These are phyloP conservation scores for Turnera subulata DNA, from an alignment of 345 rosid species.

Conservation along the genomic window DNA sequence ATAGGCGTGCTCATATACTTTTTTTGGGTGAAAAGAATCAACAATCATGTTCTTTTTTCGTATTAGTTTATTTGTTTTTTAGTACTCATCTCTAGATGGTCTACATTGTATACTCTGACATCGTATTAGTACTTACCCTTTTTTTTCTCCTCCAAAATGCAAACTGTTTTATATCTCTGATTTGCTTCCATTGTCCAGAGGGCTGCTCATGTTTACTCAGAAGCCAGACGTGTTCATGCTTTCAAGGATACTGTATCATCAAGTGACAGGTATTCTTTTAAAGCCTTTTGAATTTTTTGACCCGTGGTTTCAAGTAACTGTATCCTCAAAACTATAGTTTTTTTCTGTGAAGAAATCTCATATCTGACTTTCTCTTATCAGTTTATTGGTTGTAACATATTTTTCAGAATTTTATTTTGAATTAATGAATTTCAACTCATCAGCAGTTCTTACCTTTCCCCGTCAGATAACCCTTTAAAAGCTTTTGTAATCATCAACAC, in stretches of 20 bases:
- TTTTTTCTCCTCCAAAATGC: not conserved
- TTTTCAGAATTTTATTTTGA: too few relatives aligned
- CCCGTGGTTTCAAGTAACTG: not conserved
- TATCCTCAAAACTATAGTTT: too few relatives aligned
- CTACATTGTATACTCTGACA: not conserved
- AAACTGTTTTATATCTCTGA: not conserved
- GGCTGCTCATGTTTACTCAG: conserved; percentile 88
- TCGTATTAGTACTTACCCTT: not conserved
- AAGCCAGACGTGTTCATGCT: conserved; percentile 78
- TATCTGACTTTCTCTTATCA: too few relatives aligned
- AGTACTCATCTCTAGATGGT: not conserved
- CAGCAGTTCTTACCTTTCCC: too few relatives aligned
- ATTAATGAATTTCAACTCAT: too few relatives aligned
- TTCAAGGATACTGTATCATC: conserved; percentile 82
- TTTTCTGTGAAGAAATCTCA: too few relatives aligned
- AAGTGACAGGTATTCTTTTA: conserved; percentile 41
- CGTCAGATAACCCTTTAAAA: too few relatives aligned
- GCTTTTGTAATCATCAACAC: too few relatives aligned
- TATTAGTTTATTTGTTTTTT: not conserved
- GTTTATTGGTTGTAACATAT: too few relatives aligned
- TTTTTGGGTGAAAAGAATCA: too few relatives aligned
- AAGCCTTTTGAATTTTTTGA: not conserved
- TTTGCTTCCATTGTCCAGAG: conserved; percentile 42
- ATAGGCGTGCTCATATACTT: too few relatives aligned
- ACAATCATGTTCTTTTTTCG: too few relatives aligned